Base-by-base conservation (phyloP, 371 early-diverging fungal species). In the Nematocida sp. region DNA sequence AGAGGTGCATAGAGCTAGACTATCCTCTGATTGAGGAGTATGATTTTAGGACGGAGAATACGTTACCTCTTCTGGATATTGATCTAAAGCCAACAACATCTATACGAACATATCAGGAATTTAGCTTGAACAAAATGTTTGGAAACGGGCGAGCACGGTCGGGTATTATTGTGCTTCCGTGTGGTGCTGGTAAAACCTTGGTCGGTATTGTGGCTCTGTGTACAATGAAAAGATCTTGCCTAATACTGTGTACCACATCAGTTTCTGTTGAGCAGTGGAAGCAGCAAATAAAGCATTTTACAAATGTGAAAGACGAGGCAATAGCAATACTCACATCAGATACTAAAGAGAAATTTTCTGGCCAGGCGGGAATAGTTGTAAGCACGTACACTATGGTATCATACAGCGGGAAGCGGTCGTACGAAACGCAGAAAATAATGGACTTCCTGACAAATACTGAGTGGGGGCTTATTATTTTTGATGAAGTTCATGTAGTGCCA, bases 401-500 rank as follows among this genome's bases (percentile, higher is more conserved):
- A 40, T 93, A 92, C 86, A 91, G 91, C 18, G 92, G 95, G 25
- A 94, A 95, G 84, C 90, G 97, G 57, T 94, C 97, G 0, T 91
- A 92, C 83, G 95, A 95, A 72, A 92, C 98, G 0, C 91, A 93
- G 84, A 92, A 93, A 83, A 94, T 97, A 91, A 94, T 98, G 94
- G 93, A 95, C 60, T 93, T 92, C 75, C 87, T 99, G 56, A 89
- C 90, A 61, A 88, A 89, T 23, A 92, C 91, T 40, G 98, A 98
- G 87, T 99, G 98, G 98, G 99, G 99, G 0, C 91, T 99, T 71
- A 85, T 99, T 74, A 84, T 99, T 3, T 89, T 99, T 25, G 99
- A 99, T 85, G 99, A 99, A 87, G 99, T 99, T 5, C 99, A 99
- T 85, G 98, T 99, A 56, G 96, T 96, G 4, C 99, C 99, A 6